A percentile compares a stretch with the other conserved stretches of the same genome.
These are phyloP conservation scores for Ceratobasidium sp. DNA, from an alignment of 1,284 basidiomycete genomes.

Conservation along the genomic window DNA sequence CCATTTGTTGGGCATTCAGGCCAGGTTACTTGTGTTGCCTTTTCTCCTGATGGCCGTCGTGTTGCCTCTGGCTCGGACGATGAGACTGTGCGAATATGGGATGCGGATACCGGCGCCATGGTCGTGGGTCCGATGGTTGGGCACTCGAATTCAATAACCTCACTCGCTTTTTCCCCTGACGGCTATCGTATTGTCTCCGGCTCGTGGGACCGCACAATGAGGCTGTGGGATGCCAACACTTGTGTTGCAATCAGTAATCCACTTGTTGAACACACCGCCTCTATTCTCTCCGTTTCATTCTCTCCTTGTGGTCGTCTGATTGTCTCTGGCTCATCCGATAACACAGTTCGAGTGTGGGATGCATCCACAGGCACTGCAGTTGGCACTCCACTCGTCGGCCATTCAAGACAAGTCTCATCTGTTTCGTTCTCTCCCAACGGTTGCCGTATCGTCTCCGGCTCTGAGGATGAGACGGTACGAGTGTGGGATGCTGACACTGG, in stretches of 20 bases:
- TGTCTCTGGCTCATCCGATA: constrained; percentile 36
- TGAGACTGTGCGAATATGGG: constrained; percentile 15
- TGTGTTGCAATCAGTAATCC: neutral
- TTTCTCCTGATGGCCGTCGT: constrained; percentile 21
- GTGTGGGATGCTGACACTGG: too few species aligned
- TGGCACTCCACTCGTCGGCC: constrained; percentile 13
- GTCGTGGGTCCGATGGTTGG: neutral
- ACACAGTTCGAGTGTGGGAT: constrained; percentile 40
- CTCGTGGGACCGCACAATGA: too few species aligned
- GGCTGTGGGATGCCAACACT: neutral
- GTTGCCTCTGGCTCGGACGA: constrained; percentile 20
- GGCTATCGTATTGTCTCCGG: neutral
- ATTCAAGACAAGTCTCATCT: constrained; percentile 17
- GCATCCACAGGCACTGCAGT: neutral
- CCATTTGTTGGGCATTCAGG: neutral
- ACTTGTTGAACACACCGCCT: neutral
- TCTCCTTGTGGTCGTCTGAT: constrained; percentile 8
- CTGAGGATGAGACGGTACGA: too few species aligned
- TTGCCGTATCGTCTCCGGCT: constrained; percentile 21
- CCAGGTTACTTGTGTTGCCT: neutral
- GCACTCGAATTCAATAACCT: neutral
- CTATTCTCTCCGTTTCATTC: neutral
- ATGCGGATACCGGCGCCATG: neutral
- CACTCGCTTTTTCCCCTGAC: neutral
- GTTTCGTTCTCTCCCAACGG: constrained; percentile 40